Conservation (phyloP, 1,139 yeast species). For the Magnusiomyces fungicola region DNA sequence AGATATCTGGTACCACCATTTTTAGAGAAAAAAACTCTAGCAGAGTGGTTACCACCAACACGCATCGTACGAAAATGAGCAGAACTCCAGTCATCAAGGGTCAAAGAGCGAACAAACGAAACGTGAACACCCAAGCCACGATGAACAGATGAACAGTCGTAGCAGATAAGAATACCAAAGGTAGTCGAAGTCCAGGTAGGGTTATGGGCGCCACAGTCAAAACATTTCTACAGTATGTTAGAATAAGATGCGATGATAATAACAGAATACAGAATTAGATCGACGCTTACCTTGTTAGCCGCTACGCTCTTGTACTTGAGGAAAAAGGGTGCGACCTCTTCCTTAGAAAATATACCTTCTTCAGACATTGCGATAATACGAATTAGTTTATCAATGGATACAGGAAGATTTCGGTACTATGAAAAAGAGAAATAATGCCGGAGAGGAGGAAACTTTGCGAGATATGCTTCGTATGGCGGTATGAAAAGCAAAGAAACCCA, state of each 20-base stretch:
- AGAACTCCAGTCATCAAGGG: conserved; percentile 95
- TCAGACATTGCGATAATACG: conserved; percentile 25
- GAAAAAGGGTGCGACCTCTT: conserved; percentile 56
- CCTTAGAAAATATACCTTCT: conserved; percentile 46
- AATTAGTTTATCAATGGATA: too few relatives aligned
- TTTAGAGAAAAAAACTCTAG: conserved; percentile 62
- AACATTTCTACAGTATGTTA: conserved; percentile 49
- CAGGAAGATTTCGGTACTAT: too few relatives aligned
- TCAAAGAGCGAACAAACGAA: conserved; percentile 90
- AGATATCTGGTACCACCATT: conserved; percentile 76
- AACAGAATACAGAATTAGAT: not conserved
- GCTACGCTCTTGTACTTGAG: conserved; percentile 53
- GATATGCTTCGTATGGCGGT: too few relatives aligned
- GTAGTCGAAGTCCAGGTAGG: conserved; percentile 99
- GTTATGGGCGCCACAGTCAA: conserved; percentile 90
- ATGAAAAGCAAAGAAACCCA: too few relatives aligned
- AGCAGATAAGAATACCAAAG: conserved; percentile 91
- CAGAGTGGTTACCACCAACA: conserved; percentile 82
- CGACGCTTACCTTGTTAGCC: conserved; percentile 51
- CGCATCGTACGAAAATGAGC: conserved; percentile 90
- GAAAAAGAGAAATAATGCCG: too few relatives aligned
- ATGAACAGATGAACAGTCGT: conserved; percentile 96
- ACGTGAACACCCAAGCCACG: conserved; percentile 95
- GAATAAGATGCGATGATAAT: not conserved
- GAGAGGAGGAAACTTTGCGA: too few relatives aligned